Conservation (phyloP, 202 grass and related monocot genomes). For the Eragrostis tef region DNA sequence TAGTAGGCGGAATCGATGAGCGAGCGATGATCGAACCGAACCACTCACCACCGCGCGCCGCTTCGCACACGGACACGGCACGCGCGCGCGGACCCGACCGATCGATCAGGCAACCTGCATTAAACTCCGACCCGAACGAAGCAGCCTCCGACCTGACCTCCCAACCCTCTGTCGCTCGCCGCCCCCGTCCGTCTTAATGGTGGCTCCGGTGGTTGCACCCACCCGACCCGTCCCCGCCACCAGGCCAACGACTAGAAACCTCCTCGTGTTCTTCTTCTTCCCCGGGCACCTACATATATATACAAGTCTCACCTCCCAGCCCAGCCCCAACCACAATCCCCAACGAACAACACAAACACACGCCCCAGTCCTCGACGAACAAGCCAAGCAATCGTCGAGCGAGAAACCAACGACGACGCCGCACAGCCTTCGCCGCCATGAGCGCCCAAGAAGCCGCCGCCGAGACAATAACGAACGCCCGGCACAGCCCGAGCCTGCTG, state of each 20-base stretch:
- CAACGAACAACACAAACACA: no score
- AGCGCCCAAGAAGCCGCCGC: neutral
- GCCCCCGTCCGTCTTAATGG: slow-evolving; percentile 52
- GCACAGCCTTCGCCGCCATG: neutral
- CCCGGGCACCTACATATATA: slow-evolving; percentile 45
- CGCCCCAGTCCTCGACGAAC: neutral
- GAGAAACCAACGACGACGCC: no score
- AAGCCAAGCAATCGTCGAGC: no score
- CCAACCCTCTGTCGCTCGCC: neutral
- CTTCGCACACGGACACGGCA: no score
- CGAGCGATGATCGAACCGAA: neutral
- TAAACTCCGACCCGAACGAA: neutral
- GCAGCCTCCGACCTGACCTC: neutral
- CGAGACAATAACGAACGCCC: neutral
- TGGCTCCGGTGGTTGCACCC: slow-evolving; percentile 57
- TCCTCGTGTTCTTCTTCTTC: neutral
- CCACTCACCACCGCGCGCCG: no score
- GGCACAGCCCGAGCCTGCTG: neutral
- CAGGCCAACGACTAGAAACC: neutral
- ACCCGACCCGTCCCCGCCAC: neutral
- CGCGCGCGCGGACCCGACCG: no score
- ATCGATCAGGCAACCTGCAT: no score
- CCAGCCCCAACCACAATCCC: neutral
- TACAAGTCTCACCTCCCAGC: neutral
- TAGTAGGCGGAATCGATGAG: neutral